A percentile compares a stretch with the other conserved stretches of the same genome.
Evolutionary conservation across 2,329 filamentous ascomycete genomes (phyloP).

Genomic region (Botryotinia narcissicola): DNA sequence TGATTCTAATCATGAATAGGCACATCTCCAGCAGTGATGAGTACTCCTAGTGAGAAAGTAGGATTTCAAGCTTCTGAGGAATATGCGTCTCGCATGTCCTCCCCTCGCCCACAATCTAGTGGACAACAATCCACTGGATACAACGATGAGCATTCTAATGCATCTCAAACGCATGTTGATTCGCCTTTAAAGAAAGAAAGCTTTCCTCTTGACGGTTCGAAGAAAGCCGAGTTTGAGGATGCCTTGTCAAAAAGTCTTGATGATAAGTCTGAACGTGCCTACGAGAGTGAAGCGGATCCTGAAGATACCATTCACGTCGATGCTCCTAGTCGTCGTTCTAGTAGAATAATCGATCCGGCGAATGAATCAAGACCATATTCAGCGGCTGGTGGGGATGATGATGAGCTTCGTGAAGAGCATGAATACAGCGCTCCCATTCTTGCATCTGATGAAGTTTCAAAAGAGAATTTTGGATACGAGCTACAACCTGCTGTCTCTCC

Average conservation of each 20-base stretch:
- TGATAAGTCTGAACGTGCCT: slow-evolving; percentile 39
- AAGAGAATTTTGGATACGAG: slow-evolving; percentile 65
- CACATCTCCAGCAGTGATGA: slow-evolving; percentile 58
- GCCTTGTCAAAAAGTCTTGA: slow-evolving; percentile 41
- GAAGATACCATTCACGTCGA: slow-evolving; percentile 75
- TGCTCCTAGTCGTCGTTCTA: slow-evolving; percentile 53
- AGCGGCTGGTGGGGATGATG: slow-evolving; percentile 44
- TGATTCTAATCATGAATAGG: slow-evolving; percentile 49
- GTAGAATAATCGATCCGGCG: slow-evolving; percentile 42
- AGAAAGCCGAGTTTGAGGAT: slow-evolving; percentile 35
- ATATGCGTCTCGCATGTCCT: slow-evolving; percentile 72
- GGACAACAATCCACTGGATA: slow-evolving; percentile 30
- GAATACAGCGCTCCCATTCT: slow-evolving; percentile 76
- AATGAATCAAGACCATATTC: slow-evolving; percentile 50
- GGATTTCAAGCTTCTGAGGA: slow-evolving; percentile 86
- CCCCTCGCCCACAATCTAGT: slow-evolving; percentile 55
- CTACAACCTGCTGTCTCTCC: slow-evolving; percentile 82
- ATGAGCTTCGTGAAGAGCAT: slow-evolving; percentile 55
- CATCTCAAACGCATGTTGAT: slow-evolving; percentile 45
- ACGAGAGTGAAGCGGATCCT: slow-evolving; percentile 50
- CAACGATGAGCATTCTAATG: slow-evolving; percentile 43
- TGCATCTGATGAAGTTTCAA: slow-evolving; percentile 81
- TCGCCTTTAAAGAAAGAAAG: slow-evolving; percentile 45
- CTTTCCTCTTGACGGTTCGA: slow-evolving; percentile 40
- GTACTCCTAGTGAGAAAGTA: slow-evolving; percentile 86